phyloP scores from a whole-genome alignment of 768 basidiomycete genomes.

The Lactarius hengduanensis region DNA sequence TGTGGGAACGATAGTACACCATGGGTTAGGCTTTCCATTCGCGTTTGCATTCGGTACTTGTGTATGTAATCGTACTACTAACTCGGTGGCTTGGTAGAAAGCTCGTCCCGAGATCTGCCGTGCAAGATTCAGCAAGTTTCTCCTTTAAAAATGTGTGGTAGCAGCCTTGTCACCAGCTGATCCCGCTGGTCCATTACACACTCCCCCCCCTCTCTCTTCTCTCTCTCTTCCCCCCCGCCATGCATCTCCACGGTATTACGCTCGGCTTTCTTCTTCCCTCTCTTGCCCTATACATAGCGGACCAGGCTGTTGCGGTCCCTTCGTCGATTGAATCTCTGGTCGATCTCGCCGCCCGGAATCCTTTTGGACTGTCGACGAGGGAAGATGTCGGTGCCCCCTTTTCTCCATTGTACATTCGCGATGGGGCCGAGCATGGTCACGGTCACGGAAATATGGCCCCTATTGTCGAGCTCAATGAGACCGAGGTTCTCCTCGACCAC shows the following conservation, averaged over 20 bases:
- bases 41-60: not conserved
- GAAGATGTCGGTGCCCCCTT: not conserved
- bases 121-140: conserved; percentile 5
- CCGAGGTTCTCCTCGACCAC: conserved; percentile 63
- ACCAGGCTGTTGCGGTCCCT: conserved; percentile 21
- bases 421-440: conserved; percentile 35
- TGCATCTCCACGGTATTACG: conserved; percentile 26
- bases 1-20: too few species aligned
- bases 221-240: conserved; percentile 12
- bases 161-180: not conserved
- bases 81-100: too few species aligned
- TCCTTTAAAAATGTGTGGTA: conserved; percentile 8
- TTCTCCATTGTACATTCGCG: conserved; percentile 8
- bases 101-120: conserved; percentile 24
- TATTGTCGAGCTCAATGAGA: conserved; percentile 70
- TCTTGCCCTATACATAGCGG: conserved; percentile 26
- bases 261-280: conserved; percentile 21
- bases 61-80: not conserved
- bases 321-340: conserved; percentile 31
- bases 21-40: not conserved
- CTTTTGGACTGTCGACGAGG: not conserved
- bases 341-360: conserved; percentile 10
- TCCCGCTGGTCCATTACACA: conserved; percentile 6
- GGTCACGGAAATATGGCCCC: conserved; percentile 49
- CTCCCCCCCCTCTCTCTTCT: not conserved